Percentiles rank a stretch among this genome's conserved stretches.
These are phyloP conservation scores for Tetrapisispora taiwanensis DNA, from an alignment of 805 yeast genomes.

Conservation along the genomic window DNA sequence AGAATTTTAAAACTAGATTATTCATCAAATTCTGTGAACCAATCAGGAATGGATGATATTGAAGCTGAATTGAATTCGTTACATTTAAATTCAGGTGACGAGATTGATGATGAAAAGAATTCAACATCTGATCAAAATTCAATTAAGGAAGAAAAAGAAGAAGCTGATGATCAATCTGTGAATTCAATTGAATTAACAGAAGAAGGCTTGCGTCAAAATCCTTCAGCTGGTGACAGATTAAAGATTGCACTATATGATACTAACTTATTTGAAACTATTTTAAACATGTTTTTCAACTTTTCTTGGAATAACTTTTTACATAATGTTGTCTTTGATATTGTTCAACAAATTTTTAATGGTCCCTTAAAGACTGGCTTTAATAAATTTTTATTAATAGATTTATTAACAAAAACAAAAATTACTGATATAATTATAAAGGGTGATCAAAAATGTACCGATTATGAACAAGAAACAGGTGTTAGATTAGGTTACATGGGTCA, in stretches of 20 bases:
- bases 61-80: constrained; percentile 4
- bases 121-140: not conserved
- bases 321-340: constrained; percentile 74
- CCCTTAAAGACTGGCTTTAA: constrained; percentile 63
- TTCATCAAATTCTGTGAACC: constrained; percentile 1
- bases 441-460: constrained; percentile 46
- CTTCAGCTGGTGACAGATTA: constrained; percentile 58
- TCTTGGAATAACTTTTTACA: constrained; percentile 84
- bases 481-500: constrained; percentile 97
- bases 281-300: constrained; percentile 58
- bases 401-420: constrained; percentile 49
- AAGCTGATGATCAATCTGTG: constrained; percentile 1
- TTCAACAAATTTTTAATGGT: constrained; percentile 75
- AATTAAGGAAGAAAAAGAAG: not conserved
- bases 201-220: not conserved
- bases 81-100: constrained; percentile 3
- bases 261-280: constrained; percentile 45
- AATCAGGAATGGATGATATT: not conserved
- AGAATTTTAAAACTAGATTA: constrained; percentile 14
- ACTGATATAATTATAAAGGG: constrained; percentile 59
- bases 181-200: constrained; percentile 1
- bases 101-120: constrained; percentile 1
- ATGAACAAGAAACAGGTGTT: constrained; percentile 51
- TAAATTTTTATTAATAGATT: constrained; percentile 48
- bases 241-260: constrained; percentile 62